These are phyloP conservation scores for Kingdonia uniflora DNA, from an alignment of 164 flowering plant genomes.

Conservation along the genomic window DNA sequence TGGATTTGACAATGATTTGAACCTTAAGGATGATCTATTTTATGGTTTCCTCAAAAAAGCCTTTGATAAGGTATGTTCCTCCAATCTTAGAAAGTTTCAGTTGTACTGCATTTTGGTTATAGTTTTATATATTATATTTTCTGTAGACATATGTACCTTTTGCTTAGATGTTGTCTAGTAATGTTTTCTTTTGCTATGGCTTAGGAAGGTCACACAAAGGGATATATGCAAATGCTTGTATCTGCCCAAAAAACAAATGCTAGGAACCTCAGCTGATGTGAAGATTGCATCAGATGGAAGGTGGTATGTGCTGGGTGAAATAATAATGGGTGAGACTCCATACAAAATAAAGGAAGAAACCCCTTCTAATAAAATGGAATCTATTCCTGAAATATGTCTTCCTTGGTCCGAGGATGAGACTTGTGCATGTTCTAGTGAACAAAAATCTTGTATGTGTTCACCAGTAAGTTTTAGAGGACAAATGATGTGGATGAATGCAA, in stretches of 20 bases:
- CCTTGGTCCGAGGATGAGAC: conserved; percentile 7
- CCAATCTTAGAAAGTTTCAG: neutral
- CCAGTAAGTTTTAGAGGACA: conserved; percentile 23
- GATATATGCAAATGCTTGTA: conserved; percentile 88
- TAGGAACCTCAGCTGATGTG: conserved; percentile 71
- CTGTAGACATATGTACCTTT: neutral
- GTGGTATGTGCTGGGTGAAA: conserved; percentile 96
- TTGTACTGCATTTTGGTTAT: neutral
- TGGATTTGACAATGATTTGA: no score
- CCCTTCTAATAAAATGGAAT: conserved; percentile 6
- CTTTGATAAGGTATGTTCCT: no score
- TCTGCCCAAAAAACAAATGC: conserved; percentile 58
- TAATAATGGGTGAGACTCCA: conserved; percentile 28
- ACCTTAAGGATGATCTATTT: no score
- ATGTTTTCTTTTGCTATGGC: conserved; percentile 5
- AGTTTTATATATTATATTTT: neutral
- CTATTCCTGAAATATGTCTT: no score
- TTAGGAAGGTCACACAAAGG: conserved; percentile 98
- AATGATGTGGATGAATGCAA: conserved; percentile 6
- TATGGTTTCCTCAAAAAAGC: no score
- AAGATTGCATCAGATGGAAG: conserved; percentile 92
- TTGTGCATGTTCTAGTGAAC: conserved; percentile 22
- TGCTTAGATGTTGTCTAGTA: neutral
- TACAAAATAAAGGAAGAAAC: no score
- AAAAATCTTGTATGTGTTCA: conserved; percentile 43